A percentile compares a stretch with the other conserved stretches of the same genome.
phyloP scores from a whole-genome alignment of 2,329 filamentous ascomycete species.

The Pyricularia sp. region DNA sequence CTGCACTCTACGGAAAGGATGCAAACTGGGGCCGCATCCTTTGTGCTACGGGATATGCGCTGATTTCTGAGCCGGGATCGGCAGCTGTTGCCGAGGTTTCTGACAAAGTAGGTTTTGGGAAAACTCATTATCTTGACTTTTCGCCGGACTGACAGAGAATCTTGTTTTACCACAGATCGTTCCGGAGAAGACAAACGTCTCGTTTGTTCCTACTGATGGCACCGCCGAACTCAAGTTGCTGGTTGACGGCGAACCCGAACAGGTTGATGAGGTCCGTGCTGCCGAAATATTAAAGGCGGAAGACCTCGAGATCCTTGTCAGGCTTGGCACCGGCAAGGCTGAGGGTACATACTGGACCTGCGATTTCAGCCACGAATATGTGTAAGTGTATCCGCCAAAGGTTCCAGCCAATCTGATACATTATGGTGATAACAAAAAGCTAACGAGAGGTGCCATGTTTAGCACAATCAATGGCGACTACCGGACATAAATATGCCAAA shows the following conservation, averaged over 20 bases:
- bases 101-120: background rate
- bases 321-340: slow-evolving; percentile 57
- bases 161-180: slow-evolving; percentile 32
- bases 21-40: slow-evolving; percentile 98
- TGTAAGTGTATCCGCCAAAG: slow-evolving; percentile 20
- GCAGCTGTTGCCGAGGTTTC: slow-evolving; percentile 44
- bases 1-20: slow-evolving; percentile 90
- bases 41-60: slow-evolving; percentile 81
- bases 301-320: slow-evolving; percentile 70
- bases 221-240: slow-evolving; percentile 66
- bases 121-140: background rate
- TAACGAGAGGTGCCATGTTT: slow-evolving; percentile 33
- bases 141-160: background rate
- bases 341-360: slow-evolving; percentile 76
- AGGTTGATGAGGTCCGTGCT: slow-evolving; percentile 67
- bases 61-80: slow-evolving; percentile 49
- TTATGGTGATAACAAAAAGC: background rate
- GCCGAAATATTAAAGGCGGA: slow-evolving; percentile 70
- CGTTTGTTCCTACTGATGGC: slow-evolving; percentile 71
- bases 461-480: slow-evolving; percentile 60
- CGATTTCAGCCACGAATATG: slow-evolving; percentile 77
- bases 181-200: slow-evolving; percentile 65
- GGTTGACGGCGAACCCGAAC: slow-evolving; percentile 71
- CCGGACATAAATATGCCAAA: slow-evolving; percentile 38
- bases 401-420: background rate